A percentile compares a stretch with the other conserved stretches of the same genome.
These are phyloP conservation scores for Tetradesmus lagerheimii DNA, from an alignment of 139 green algal genomes.

Conservation along the genomic window DNA sequence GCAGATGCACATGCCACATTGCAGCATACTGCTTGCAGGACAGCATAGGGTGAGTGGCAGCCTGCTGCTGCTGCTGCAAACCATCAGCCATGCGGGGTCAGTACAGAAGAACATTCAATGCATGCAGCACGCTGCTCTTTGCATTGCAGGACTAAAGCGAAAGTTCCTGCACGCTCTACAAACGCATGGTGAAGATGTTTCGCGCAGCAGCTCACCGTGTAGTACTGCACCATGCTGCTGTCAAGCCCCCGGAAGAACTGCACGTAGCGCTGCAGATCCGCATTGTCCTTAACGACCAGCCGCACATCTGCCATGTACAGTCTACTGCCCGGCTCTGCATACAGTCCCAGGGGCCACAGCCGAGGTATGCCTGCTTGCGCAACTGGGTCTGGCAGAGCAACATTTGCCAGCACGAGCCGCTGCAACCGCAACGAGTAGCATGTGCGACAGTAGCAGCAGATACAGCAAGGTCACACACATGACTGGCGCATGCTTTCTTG, in stretches of 20 bases:
- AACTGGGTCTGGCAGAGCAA: neutral
- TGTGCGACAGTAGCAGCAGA: neutral
- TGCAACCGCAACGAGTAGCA: neutral
- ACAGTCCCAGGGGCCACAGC: constrained; percentile 12
- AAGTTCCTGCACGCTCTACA: too few species aligned
- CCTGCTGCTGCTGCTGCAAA: too few species aligned
- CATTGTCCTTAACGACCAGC: neutral
- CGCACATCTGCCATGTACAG: constrained; percentile 19
- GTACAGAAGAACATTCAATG: too few species aligned
- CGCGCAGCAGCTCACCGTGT: constrained; percentile 16
- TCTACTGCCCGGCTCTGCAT: neutral
- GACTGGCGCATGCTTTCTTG: too few species aligned
- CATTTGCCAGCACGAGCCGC: neutral
- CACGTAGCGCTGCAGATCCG: neutral
- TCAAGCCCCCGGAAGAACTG: neutral
- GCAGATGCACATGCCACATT: too few species aligned
- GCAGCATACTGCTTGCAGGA: too few species aligned
- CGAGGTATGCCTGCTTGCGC: neutral
- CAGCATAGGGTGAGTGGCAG: too few species aligned
- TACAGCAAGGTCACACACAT: too few species aligned
- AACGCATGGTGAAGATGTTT: too few species aligned
- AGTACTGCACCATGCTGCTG: neutral
- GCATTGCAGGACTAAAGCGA: too few species aligned
- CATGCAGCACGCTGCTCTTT: too few species aligned
- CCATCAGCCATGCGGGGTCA: too few species aligned